phyloP scores from a whole-genome alignment of 345 rosid genomes.

The Carallia brachiata region DNA sequence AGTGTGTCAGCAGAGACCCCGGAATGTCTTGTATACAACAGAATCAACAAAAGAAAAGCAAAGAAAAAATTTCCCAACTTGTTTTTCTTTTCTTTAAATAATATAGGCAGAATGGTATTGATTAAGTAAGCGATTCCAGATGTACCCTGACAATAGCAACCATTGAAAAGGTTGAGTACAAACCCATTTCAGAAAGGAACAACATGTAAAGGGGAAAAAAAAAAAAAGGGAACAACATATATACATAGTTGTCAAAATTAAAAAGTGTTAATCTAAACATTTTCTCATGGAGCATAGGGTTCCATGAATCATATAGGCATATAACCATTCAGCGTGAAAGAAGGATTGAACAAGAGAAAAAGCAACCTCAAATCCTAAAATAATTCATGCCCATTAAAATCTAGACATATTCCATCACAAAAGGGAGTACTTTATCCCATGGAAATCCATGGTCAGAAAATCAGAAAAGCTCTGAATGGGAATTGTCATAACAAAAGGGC shows the following conservation, averaged over 20 bases:
- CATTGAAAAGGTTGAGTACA: background rate
- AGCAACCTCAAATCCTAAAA: background rate
- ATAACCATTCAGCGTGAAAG: background rate
- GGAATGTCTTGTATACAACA: background rate
- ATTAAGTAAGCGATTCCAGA: no score
- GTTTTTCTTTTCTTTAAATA: no score
- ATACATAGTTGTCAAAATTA: slow-evolving; percentile 1
- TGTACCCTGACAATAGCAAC: background rate
- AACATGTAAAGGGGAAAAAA: background rate
- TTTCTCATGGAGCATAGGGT: background rate
- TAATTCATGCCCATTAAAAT: background rate
- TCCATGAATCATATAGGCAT: background rate
- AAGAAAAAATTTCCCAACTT: no score
- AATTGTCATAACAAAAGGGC: background rate
- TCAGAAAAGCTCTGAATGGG: background rate
- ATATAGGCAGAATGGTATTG: no score
- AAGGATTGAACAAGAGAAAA: background rate
- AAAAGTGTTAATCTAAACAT: background rate
- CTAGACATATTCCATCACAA: background rate
- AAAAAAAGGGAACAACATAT: background rate
- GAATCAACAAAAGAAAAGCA: background rate
- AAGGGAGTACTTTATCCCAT: background rate
- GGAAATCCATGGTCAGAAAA: background rate
- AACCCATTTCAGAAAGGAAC: background rate
- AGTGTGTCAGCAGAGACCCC: background rate